A percentile compares a stretch with the other conserved stretches of the same genome.
Evolutionary conservation across 1,284 basidiomycete genomes (phyloP).

Genomic region (Phellopilus nigrolimitatus): DNA sequence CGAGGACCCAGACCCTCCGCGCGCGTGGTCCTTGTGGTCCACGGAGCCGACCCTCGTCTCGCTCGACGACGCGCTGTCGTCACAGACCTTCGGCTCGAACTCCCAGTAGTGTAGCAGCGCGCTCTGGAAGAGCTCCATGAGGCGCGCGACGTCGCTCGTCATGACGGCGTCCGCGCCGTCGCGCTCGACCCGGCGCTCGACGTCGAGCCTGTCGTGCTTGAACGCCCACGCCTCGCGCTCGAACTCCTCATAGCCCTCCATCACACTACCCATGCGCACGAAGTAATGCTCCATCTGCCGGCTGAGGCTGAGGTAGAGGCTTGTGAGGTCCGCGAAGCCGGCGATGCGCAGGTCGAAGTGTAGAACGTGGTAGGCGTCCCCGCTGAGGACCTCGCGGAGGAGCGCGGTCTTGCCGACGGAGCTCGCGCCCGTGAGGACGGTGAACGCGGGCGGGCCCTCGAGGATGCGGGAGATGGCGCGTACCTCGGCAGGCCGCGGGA

Average conservation of each 20-base stretch:
- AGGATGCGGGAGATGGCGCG: constrained; percentile 58
- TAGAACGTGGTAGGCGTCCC: constrained; percentile 63
- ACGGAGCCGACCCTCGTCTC: constrained; percentile 13
- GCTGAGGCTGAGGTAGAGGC: constrained; percentile 69
- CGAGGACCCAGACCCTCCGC: too few species aligned
- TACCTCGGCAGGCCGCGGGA: constrained; percentile 61
- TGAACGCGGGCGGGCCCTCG: constrained; percentile 71
- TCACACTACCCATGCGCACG: constrained; percentile 50
- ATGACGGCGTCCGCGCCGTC: constrained; percentile 40
- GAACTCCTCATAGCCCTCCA: constrained; percentile 68
- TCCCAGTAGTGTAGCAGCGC: constrained; percentile 69
- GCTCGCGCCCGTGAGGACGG: constrained; percentile 76
- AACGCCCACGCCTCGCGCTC: constrained; percentile 72
- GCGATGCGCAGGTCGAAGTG: constrained; percentile 81
- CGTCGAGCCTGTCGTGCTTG: constrained; percentile 69
- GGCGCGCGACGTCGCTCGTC: constrained; percentile 74
- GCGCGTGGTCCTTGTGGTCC: constrained; percentile 7
- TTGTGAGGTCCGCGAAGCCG: constrained; percentile 74
- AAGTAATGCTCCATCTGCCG: constrained; percentile 80
- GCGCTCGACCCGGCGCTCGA: constrained; percentile 56
- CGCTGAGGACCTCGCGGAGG: constrained; percentile 68
- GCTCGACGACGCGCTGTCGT: constrained; percentile 4
- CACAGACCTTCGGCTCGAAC: constrained; percentile 43
- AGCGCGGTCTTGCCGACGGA: constrained; percentile 80
- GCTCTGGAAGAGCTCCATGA: constrained; percentile 81